Base-by-base conservation (phyloP, 306 rosid genomes). In the Malus asiatica region DNA sequence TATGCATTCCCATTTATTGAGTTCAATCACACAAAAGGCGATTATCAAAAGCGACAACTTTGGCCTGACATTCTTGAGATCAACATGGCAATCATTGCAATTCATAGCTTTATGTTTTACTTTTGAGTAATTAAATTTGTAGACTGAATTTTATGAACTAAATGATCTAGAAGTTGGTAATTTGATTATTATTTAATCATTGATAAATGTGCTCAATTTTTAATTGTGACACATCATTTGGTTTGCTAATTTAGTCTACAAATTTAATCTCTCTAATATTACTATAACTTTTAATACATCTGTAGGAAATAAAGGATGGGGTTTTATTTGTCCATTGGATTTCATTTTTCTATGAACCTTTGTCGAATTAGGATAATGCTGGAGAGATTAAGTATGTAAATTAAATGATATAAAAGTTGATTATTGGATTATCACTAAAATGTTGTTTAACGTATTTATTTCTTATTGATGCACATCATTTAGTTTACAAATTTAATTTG, bases 81-180 rank as follows among this genome's bases (percentile, higher is more conserved):
- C 77, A 73, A 73, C 68, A 25, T 73, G 58, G 44, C 77, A 60
- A 60, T 73, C 77, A 60, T 73, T 73, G 44, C 77, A 48, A 15
- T 73, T 60, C 29, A 10, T 25, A 73, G 45, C 45, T 68, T 61
- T 68, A 42, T 60, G 77, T 73, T 60, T 19, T 19, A 14, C 1
- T 66, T 20, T 42, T 25, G 8, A 33, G 1, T 33, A 33, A n/a
- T 0, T 5, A 33, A 33, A 33, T 33, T 35, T 35, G 2, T 35
- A 35, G 8, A 35, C 0, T 35, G 2, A 35, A 35, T 35, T 33
- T 35, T 6, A 35, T 35, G 0, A 35, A 35, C 0, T 35, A 35
- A 35, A 35, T 35, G 0, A 6, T 1, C 6, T 35, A 0, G 0
- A 35, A 35, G 40, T 33, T 6, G 2, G 0, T 35, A 2, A 6